phyloP scores from a whole-genome alignment of 306 rosid species.

The Prunus davidiana region DNA sequence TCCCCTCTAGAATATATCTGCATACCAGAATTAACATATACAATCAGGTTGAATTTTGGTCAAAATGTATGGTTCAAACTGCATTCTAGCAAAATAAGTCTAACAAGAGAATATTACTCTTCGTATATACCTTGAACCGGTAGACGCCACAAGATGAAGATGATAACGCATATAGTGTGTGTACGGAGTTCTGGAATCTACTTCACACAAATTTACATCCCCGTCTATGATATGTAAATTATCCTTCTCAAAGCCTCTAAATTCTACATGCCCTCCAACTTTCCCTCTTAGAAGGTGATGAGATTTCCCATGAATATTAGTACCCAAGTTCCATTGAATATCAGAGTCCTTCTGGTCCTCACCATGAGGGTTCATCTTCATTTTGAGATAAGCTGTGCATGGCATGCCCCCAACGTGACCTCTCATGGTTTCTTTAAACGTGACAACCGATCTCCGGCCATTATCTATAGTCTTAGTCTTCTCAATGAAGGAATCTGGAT shows the following conservation, averaged over 20 bases:
- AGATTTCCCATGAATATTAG: not conserved
- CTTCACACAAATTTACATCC: constrained; percentile 30
- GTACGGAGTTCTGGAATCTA: constrained; percentile 29
- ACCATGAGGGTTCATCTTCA: constrained; percentile 22
- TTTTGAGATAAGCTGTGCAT: constrained; percentile 18
- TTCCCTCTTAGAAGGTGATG: constrained; percentile 32
- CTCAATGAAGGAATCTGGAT: not conserved
- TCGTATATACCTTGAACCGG: constrained; percentile 23
- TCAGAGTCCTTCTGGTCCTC: not conserved
- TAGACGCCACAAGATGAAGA: constrained; percentile 32
- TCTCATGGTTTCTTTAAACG: constrained; percentile 28
- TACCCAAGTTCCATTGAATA: constrained; percentile 1
- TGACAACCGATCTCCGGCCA: not conserved
- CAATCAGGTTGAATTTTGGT: not conserved
- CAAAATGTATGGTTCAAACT: not conserved
- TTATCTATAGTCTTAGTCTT: not conserved
- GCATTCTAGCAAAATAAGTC: not conserved
- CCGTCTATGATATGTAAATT: constrained; percentile 27
- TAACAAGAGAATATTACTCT: not conserved
- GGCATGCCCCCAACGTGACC: constrained; percentile 36
- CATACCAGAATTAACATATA: not conserved
- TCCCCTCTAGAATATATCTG: constrained; percentile 35
- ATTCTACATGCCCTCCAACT: constrained; percentile 37
- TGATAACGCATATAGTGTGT: constrained; percentile 34
- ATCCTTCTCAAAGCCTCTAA: constrained; percentile 31